Percentiles rank a stretch among this genome's conserved stretches.
Evolutionary conservation across 768 basidiomycete genomes (phyloP).

Genomic region (Kwoniella pini): DNA sequence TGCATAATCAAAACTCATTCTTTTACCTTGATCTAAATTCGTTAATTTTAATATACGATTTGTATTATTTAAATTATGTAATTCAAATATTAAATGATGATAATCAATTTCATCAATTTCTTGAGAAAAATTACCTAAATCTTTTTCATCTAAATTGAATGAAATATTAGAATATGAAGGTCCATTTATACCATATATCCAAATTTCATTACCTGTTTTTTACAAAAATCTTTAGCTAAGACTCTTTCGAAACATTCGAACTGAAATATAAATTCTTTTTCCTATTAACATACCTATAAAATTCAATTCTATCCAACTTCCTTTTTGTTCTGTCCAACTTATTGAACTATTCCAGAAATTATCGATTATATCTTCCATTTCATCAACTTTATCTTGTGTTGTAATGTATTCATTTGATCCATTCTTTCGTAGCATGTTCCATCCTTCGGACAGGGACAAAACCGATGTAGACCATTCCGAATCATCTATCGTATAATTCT

Average conservation of each 20-base stretch:
- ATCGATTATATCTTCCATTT: slow-evolving; percentile 23
- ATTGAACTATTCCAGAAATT: slow-evolving; percentile 34
- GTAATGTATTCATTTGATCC: slow-evolving; percentile 30
- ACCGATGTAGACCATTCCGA: slow-evolving; percentile 36
- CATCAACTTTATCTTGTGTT: slow-evolving; percentile 10
- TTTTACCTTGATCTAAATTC: slow-evolving; percentile 11
- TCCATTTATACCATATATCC: slow-evolving; percentile 31
- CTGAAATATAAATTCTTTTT: not conserved
- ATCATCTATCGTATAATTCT: slow-evolving; percentile 43
- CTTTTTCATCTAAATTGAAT: slow-evolving; percentile 24
- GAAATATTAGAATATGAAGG: slow-evolving; percentile 22
- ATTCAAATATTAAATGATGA: slow-evolving; percentile 22
- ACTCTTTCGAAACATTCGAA: too few species aligned
- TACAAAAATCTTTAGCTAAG: not conserved
- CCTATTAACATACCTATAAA: slow-evolving; percentile 31
- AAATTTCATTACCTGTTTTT: slow-evolving; percentile 31
- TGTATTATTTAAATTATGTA: slow-evolving; percentile 24
- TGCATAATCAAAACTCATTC: slow-evolving; percentile 38
- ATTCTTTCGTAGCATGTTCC: slow-evolving; percentile 40
- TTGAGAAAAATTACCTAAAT: slow-evolving; percentile 14
- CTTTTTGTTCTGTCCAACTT: slow-evolving; percentile 33
- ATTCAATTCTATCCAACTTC: slow-evolving; percentile 16
- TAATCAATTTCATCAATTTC: slow-evolving; percentile 1
- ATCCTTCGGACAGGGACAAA: slow-evolving; percentile 33
- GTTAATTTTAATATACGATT: slow-evolving; percentile 23